phyloP scores from a whole-genome alignment of 1,284 basidiomycete species.

The Rhodofomes roseus region DNA sequence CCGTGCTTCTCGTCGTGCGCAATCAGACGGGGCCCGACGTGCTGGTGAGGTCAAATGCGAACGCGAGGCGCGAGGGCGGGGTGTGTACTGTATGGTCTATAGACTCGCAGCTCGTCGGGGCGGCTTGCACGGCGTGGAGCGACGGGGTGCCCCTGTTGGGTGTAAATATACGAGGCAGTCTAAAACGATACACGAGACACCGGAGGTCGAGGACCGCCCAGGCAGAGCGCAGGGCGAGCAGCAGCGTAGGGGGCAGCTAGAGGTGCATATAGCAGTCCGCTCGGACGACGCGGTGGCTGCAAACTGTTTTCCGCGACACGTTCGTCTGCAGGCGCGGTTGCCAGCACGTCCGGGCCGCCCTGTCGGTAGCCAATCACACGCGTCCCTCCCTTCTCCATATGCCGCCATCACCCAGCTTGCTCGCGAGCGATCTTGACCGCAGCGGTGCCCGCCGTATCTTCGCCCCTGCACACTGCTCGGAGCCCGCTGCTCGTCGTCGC shows the following conservation, averaged over 20 bases:
- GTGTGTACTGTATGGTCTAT: neutral
- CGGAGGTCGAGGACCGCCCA: neutral
- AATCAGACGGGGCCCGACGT: neutral
- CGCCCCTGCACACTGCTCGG: neutral
- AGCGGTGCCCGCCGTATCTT: neutral
- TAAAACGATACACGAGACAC: neutral
- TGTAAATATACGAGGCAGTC: neutral
- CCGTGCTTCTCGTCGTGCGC: neutral
- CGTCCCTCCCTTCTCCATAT: neutral
- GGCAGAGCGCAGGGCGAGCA: neutral
- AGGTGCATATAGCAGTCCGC: neutral
- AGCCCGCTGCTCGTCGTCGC: neutral
- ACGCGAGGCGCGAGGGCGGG: neutral
- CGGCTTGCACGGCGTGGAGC: conserved; percentile 7
- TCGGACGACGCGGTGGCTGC: neutral
- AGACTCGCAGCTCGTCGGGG: neutral
- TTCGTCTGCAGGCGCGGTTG: conserved; percentile 4
- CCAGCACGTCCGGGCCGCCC: neutral
- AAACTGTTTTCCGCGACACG: neutral
- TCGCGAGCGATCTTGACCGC: neutral
- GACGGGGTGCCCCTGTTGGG: neutral
- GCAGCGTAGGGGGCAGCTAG: neutral
- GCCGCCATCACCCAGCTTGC: neutral
- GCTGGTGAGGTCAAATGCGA: neutral
- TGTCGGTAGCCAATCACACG: neutral